These are phyloP conservation scores for Alternaria brassicae DNA, from an alignment of 2,329 filamentous ascomycete species.

Conservation along the genomic window DNA sequence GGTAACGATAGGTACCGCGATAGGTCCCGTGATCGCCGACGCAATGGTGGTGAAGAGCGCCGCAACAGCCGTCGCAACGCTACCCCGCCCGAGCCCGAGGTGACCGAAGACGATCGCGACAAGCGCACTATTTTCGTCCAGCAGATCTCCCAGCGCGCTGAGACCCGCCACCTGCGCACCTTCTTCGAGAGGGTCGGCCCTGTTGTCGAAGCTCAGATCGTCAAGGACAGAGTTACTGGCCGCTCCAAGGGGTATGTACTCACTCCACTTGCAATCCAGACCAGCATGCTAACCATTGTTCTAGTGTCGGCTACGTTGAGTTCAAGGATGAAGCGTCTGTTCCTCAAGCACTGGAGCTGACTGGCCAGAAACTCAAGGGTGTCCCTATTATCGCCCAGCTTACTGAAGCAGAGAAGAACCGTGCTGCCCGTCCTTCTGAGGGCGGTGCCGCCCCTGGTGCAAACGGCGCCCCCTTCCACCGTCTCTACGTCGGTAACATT, in stretches of 20 bases:
- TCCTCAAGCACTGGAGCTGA: conserved; percentile 91
- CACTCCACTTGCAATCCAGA: neutral
- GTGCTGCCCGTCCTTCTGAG: conserved; percentile 81
- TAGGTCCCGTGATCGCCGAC: conserved; percentile 54
- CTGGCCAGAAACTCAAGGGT: conserved; percentile 96
- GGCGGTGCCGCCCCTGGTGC: conserved; percentile 67
- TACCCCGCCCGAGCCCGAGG: conserved; percentile 68
- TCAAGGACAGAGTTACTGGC: conserved; percentile 95
- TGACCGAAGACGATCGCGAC: conserved; percentile 95
- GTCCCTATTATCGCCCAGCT: conserved; percentile 98
- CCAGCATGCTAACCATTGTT: conserved; percentile 48
- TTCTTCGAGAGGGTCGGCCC: conserved; percentile 96
- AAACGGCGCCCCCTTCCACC: conserved; percentile 92
- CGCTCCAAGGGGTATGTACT: conserved; percentile 89
- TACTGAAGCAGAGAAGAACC: conserved; percentile 99
- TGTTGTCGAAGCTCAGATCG: conserved; percentile 97
- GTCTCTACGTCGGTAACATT: conserved; percentile 98
- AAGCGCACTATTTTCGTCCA: conserved; percentile 97
- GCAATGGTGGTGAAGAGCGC: conserved; percentile 57
- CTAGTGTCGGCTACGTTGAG: conserved; percentile 97
- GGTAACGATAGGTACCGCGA: conserved; percentile 56
- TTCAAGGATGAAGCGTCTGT: conserved; percentile 97
- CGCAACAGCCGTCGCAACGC: conserved; percentile 47
- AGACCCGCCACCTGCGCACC: conserved; percentile 88
- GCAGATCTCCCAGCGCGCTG: conserved; percentile 91